phyloP scores from a whole-genome alignment of 2,329 filamentous ascomycete genomes.

The Claviceps humidiphila region DNA sequence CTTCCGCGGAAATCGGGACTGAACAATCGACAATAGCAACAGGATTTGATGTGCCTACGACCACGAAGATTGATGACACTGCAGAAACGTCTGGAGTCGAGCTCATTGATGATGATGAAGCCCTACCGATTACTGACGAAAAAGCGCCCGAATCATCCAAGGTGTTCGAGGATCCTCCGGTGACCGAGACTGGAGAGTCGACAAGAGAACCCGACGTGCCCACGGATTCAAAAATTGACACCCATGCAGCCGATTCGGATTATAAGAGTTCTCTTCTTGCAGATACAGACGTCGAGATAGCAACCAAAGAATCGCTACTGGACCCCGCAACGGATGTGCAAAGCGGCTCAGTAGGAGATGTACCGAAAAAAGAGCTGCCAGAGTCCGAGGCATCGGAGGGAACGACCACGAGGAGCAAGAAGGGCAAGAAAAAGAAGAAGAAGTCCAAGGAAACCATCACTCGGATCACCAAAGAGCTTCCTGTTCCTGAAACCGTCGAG shows the following conservation, averaged over 20 bases:
- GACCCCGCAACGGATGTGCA: neutral
- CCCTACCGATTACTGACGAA: conserved; percentile 1
- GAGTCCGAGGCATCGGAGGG: neutral
- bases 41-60: neutral
- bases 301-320: neutral
- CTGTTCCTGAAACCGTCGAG: neutral
- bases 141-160: neutral
- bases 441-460: conserved; percentile 1
- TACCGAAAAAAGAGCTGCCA: neutral
- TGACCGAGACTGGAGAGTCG: neutral
- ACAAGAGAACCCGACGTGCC: neutral
- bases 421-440: conserved; percentile 10
- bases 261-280: neutral
- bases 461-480: neutral
- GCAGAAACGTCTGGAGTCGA: too few species aligned
- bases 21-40: neutral
- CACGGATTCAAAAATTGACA: neutral
- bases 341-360: neutral
- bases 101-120: too few species aligned
- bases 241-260: neutral
- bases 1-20: neutral
- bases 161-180: neutral
- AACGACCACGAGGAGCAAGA: conserved; percentile 10
- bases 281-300: neutral
- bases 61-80: too few species aligned